Evolutionary conservation across 768 basidiomycete genomes (phyloP), one percentile per base, ranked within the genome.

Genomic region (Mycena filopes): DNA sequence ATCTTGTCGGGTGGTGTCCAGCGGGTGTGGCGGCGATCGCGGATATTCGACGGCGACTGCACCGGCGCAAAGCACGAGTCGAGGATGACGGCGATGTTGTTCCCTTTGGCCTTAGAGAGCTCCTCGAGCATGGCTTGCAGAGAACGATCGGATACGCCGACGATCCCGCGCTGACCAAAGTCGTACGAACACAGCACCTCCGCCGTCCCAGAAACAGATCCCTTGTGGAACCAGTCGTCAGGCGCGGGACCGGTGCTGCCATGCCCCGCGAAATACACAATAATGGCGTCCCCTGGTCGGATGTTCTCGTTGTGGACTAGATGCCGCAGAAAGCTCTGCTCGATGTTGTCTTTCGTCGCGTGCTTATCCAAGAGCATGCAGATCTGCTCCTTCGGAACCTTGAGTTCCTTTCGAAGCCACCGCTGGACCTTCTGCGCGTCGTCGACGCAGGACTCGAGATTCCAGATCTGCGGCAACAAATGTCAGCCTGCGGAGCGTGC

Each of bases 251-350:
- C 72, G 57, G 75, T 81, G 71, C 87, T 88, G 26, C 90, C 90
- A 72, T 91, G 89, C n/a, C 90, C 91, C 40, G 91, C 88, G 71
- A 90, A 92, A 70, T 89, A 92, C 53, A 92, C 74, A 66, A 92
- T 68, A 42, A 92, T 82, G 33, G 90, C 86, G 63, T 91, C 90
- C 25, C 87, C 90, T 26, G 74, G 77, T 50, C 85, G 82, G 55
- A 92, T 89, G 29, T 75, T 76, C 10, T 83, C 77, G 70, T 92
- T 91, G 73, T 87, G 86, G 66, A 87, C 79, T 40, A 92, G 80
- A 68, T 91, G 90, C 5, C 78, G 77, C 80, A 85, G 84, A 69
- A 92, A 89, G 0, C 74, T 75, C 69, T 86, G 82, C 72, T 90
- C 89, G 36, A 92, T 89, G 66, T 80, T 80, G 48, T 80, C 77